These are phyloP conservation scores for Fusarium circinatum DNA, from an alignment of 2,329 filamentous ascomycete species.

Conservation along the genomic window DNA sequence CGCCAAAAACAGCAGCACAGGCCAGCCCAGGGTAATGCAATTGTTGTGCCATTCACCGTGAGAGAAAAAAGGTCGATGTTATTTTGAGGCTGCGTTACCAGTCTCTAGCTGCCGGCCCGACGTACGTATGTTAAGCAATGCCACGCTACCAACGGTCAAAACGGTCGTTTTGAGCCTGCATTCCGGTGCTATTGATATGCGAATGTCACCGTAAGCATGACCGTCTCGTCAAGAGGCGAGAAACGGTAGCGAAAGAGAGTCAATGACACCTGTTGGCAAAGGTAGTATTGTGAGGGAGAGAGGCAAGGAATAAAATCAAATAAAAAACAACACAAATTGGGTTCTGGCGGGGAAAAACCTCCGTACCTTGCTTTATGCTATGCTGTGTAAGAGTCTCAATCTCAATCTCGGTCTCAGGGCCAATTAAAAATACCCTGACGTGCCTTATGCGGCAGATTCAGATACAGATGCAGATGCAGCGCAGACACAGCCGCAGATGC, in stretches of 20 bases:
- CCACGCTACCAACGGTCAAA: conserved; percentile 21
- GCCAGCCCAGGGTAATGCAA: background rate
- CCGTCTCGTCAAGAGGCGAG: background rate
- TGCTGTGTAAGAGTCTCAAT: background rate
- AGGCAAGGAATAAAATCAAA: background rate
- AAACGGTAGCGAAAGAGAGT: background rate
- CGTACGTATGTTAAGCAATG: background rate
- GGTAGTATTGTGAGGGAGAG: background rate
- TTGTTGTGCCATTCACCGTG: background rate
- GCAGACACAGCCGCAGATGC: background rate
- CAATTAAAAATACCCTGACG: background rate
- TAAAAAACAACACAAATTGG: background rate
- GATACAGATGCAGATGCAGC: background rate
- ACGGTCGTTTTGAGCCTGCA: background rate
- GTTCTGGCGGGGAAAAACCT: background rate
- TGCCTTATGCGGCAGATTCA: background rate
- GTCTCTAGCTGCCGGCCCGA: conserved; percentile 11
- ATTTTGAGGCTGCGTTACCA: background rate
- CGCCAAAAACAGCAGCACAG: background rate
- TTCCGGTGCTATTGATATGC: conserved; percentile 13
- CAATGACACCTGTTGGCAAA: no score
- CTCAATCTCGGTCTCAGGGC: background rate
- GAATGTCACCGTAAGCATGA: background rate
- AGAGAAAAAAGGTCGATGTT: background rate
- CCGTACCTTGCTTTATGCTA: background rate